Conservation (phyloP, 2,329 filamentous ascomycete genomes). For the Neofusicoccum ribis region DNA sequence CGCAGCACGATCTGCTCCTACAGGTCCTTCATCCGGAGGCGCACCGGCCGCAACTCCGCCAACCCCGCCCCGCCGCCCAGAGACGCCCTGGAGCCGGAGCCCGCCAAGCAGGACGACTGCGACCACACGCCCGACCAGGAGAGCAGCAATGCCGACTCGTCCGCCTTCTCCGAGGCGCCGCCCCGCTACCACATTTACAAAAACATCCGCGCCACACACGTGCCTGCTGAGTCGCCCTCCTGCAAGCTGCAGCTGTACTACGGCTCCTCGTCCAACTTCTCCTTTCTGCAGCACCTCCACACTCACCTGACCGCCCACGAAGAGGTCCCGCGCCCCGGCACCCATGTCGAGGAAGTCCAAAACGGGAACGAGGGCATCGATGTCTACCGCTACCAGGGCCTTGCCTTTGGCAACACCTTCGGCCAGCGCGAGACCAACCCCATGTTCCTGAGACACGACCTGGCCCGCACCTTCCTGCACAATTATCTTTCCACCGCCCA, state of each 20-base stretch:
- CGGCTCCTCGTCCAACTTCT: conserved; percentile 21
- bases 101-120: not conserved
- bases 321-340: conserved; percentile 1
- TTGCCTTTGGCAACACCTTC: conserved; percentile 16
- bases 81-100: not conserved
- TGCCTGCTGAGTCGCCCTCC: conserved; percentile 12
- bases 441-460: conserved; percentile 16
- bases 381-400: conserved; percentile 20
- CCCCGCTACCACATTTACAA: conserved; percentile 20
- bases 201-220: conserved; percentile 19
- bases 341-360: conserved; percentile 16
- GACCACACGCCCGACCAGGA: conserved; percentile 9
- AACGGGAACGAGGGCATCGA: conserved; percentile 19
- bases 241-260: conserved; percentile 21
- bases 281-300: conserved; percentile 19
- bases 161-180: conserved; percentile 10
- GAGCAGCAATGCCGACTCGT: conserved; percentile 14
- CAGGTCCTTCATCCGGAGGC: conserved; percentile 17
- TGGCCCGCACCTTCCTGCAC: conserved; percentile 16
- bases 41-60: conserved; percentile 9
- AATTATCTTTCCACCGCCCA: conserved; percentile 15
- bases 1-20: conserved; percentile 18
- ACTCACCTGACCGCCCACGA: conserved; percentile 16
- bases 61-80: not conserved
- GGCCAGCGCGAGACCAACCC: conserved; percentile 15